Evolutionary conservation across 2,329 filamentous ascomycete genomes (phyloP), one percentile per base, ranked within the genome.

Genomic region (Trichoderma aggressivum): DNA sequence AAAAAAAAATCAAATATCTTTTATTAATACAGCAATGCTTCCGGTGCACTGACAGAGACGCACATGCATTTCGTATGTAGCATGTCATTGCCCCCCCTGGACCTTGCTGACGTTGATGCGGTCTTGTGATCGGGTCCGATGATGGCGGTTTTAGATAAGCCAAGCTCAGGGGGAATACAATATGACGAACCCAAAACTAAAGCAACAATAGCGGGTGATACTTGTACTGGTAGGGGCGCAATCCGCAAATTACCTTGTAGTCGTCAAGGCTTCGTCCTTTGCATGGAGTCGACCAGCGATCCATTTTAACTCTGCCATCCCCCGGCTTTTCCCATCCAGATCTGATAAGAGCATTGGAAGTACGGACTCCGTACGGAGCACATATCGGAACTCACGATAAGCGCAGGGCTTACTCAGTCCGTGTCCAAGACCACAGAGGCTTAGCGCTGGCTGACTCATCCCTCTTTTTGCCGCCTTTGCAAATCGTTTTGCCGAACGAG

Each of bases 401-500:
- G 65, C 65, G 36, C 39, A 53, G 56, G 56, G 66, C 66, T 69
- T 69, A 68, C 66, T 61, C 64, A 68, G 24, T 24, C 30, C 10
- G 11, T 28, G 58, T 55, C 36, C 28, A 73, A 21, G 80, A 79
- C 80, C 76, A 76, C 76, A 58, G 36, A 60, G 56, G 71, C 50
- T 60, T 72, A 71, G 71, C 50, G 71, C 30, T 34, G 6, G 60
- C 56, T 70, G 60, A 70, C 71, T 70, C 71, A 72, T 50, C 53
- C 67, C 18, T 50, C 30, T 56, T 62, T 50, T 69, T 59, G 69
- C 58, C 72, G 72, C 72, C 73, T 62, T 71, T 71, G 74, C 75
- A 75, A 78, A 79, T 76, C 79, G 75, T 81, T 81, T 79, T 80
- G 75, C 78, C 76, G 61, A 75, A 74, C 74, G 70, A 73, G 73